These are phyloP conservation scores for Agaricales sp. DNA, from an alignment of 1,284 basidiomycete species.

Conservation along the genomic window DNA sequence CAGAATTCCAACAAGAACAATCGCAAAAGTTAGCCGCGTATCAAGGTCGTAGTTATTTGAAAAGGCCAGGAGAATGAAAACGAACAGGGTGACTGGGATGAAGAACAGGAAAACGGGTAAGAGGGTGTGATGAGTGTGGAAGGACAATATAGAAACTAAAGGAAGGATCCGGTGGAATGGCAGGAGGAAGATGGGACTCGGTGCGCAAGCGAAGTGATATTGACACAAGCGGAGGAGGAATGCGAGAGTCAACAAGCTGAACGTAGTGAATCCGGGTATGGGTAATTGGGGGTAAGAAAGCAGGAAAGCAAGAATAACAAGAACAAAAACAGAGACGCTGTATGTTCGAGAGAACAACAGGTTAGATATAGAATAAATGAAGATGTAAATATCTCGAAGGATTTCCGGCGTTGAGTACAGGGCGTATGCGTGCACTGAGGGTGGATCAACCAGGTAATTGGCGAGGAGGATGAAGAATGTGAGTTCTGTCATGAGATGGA, in stretches of 20 bases:
- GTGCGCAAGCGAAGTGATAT: neutral
- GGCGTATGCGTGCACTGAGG: neutral
- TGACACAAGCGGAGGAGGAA: neutral
- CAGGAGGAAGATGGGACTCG: slow-evolving; percentile 4
- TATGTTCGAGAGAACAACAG: neutral
- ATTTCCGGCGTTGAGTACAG: neutral
- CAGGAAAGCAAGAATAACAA: neutral
- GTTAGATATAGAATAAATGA: neutral
- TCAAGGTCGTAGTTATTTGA: neutral
- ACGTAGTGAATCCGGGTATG: neutral
- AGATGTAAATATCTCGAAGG: neutral
- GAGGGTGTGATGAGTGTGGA: neutral
- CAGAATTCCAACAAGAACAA: neutral
- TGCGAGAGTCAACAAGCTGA: neutral
- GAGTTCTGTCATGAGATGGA: neutral
- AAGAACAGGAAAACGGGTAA: neutral
- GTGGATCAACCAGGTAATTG: neutral
- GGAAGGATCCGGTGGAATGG: slow-evolving; percentile 2
- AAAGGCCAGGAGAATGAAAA: neutral
- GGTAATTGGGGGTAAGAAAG: neutral
- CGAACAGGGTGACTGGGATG: neutral
- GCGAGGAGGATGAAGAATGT: neutral
- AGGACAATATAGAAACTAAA: neutral
- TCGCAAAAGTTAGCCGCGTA: neutral
- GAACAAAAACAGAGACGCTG: neutral